Percentiles rank a stretch among this genome's conserved stretches.
phyloP scores from a whole-genome alignment of 2,329 filamentous ascomycete genomes.

The Beauveria sp. region DNA sequence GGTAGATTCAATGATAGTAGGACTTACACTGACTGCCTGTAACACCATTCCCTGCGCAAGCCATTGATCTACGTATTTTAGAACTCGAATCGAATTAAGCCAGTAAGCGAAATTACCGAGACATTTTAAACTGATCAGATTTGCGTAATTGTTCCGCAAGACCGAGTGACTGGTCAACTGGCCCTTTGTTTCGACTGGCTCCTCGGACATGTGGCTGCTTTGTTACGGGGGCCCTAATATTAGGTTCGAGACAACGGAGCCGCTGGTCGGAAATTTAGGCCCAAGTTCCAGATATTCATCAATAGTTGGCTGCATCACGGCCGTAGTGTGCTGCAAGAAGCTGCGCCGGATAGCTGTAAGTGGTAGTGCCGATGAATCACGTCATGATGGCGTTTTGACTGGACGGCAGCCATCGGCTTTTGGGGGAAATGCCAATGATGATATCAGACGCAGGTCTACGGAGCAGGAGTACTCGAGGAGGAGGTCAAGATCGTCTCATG shows the following conservation, averaged over 20 bases:
- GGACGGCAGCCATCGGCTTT: neutral
- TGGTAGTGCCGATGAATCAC: neutral
- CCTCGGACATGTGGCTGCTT: neutral
- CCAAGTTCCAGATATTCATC: neutral
- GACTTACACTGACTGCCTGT: neutral
- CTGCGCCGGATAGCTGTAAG: neutral
- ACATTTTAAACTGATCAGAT: neutral
- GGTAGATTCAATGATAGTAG: neutral
- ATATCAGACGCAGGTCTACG: too few relatives aligned
- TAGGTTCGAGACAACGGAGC: neutral
- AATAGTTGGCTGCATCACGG: neutral
- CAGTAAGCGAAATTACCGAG: neutral
- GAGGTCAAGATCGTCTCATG: too few relatives aligned
- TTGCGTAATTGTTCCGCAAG: too few relatives aligned
- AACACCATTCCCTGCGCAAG: neutral
- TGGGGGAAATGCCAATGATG: too few relatives aligned
- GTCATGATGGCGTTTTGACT: constrained; percentile 7
- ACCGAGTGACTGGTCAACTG: neutral
- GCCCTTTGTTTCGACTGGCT: neutral
- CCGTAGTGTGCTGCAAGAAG: neutral
- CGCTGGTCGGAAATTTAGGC: neutral
- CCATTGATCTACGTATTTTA: neutral
- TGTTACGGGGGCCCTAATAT: neutral
- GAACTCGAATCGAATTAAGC: neutral
- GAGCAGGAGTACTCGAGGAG: too few relatives aligned